Evolutionary conservation across 352 stramenopile species (phyloP), one percentile per base, ranked within the genome.

Genomic region (Pythium sp.): DNA sequence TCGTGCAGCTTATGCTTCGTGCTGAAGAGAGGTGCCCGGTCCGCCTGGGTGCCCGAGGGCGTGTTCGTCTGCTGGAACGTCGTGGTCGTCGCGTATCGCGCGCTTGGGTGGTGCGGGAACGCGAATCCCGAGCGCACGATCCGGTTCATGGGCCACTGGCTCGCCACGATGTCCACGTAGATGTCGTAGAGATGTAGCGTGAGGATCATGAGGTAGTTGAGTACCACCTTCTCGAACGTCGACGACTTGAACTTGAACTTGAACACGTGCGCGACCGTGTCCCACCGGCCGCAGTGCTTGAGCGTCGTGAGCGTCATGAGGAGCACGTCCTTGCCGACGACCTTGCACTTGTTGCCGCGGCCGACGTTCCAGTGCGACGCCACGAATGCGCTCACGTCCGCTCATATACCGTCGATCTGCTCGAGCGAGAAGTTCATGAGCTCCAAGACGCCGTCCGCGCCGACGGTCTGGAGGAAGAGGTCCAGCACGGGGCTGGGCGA

Each of bases 41-140:
- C 47, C 58, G 26, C 36, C 12, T 14, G n/a, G 22, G n/a, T 64
- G 53, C 9, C 46, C 57, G 18, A 20, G 5, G 57, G 43, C 3
- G 18, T 14, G 57, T 70, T 61, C 18, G 28, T 24, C n/a, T 70
- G 64, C 28, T 70, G 64, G 41, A 70, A 61, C 3, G 57, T 70
- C 2, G 61, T 57, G 28, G 60, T 57, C 5, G 56, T 70, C 3
- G 41, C 56, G 43, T 69, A 64, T n/a, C 26, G 15, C 14, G 56
- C 64, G n/a, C 28, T 60, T 5, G 55, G n/a, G 41, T 49, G 64
- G 41, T 65, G 47, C 8, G 20, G 20, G 22, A 56, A 69, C 20
- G 46, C 14, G 54, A 11, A 5, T 5, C 24, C 54, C 2, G 54
- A 59, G 3, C 24, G 5, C 54, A 59, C 14, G 20, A 54, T 1